phyloP scores from a whole-genome alignment of 805 yeast species.

The Yamadazyma sp. region DNA sequence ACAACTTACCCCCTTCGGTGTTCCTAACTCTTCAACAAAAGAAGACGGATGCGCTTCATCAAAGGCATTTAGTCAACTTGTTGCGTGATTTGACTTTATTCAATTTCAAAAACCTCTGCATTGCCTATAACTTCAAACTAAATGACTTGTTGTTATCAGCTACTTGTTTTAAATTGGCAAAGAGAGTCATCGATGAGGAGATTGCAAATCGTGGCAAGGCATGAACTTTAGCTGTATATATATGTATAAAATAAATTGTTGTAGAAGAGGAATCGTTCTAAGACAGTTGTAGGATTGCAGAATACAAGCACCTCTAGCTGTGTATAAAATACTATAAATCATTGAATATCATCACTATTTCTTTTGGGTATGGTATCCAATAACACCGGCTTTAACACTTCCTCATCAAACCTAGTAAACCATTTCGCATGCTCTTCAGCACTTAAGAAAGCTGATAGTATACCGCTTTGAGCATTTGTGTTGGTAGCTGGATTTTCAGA shows the following conservation, averaged over 20 bases:
- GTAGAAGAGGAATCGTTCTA: too few relatives aligned
- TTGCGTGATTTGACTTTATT: slow-evolving; percentile 65
- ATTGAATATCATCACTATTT: slow-evolving; percentile 11
- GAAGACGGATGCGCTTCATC: slow-evolving; percentile 13
- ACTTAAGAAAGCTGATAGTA: slow-evolving; percentile 42
- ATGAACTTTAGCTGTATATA: slow-evolving; percentile 1
- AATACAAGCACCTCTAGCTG: too few relatives aligned
- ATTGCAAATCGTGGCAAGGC: slow-evolving; percentile 30
- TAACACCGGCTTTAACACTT: slow-evolving; percentile 87
- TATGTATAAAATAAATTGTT: slow-evolving; percentile 3
- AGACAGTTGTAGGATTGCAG: too few relatives aligned
- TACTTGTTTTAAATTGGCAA: slow-evolving; percentile 65
- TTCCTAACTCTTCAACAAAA: slow-evolving; percentile 37
- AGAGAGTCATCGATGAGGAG: slow-evolving; percentile 70
- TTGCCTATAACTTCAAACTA: slow-evolving; percentile 60
- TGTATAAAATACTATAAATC: too few relatives aligned
- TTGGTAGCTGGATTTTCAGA: background rate
- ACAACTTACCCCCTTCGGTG: slow-evolving; percentile 45
- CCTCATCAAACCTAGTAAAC: slow-evolving; percentile 93
- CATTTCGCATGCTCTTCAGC: slow-evolving; percentile 81
- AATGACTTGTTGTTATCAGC: slow-evolving; percentile 65
- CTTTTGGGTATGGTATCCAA: slow-evolving; percentile 55
- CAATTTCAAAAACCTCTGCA: slow-evolving; percentile 63
- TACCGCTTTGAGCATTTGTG: slow-evolving; percentile 23
- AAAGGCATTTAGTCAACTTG: slow-evolving; percentile 47